phyloP scores from a whole-genome alignment of 2,329 filamentous ascomycete species.

The Purpureocillium takamizusanense region DNA sequence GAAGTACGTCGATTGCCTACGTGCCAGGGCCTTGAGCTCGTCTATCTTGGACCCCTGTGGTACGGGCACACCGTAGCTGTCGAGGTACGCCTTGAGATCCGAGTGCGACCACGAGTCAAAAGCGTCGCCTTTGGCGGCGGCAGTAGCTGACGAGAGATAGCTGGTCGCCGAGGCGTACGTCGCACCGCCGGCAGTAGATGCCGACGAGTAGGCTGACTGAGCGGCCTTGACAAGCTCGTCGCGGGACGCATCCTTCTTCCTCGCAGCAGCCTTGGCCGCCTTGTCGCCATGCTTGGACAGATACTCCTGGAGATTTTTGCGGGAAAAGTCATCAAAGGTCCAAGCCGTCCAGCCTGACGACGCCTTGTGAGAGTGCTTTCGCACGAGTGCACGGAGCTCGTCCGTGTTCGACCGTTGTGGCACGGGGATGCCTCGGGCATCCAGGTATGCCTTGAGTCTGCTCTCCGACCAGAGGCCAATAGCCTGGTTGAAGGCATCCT shows the following conservation, averaged over 20 bases:
- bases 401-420: conserved; percentile 64
- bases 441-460: conserved; percentile 69
- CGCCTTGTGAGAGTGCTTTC: conserved; percentile 63
- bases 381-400: conserved; percentile 65
- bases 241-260: conserved; percentile 56
- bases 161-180: conserved; percentile 61
- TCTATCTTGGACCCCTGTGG: conserved; percentile 62
- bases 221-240: conserved; percentile 65
- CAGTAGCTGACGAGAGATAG: conserved; percentile 58
- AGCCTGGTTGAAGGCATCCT: conserved; percentile 58
- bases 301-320: conserved; percentile 58
- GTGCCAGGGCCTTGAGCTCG: conserved; percentile 60
- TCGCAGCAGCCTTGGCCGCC: conserved; percentile 47
- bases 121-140: conserved; percentile 51
- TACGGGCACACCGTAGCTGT: conserved; percentile 62
- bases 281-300: conserved; percentile 42
- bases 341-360: conserved; percentile 59
- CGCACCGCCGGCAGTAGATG: conserved; percentile 47
- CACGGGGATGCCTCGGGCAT: conserved; percentile 66
- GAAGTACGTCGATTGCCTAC: conserved; percentile 68
- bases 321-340: conserved; percentile 71
- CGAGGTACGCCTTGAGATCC: conserved; percentile 71
- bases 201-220: conserved; percentile 49
- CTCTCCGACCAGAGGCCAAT: conserved; percentile 62
- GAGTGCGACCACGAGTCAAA: conserved; percentile 68